phyloP scores from a whole-genome alignment of 208 protist genomes.

The Acanthamoeba healyi region DNA sequence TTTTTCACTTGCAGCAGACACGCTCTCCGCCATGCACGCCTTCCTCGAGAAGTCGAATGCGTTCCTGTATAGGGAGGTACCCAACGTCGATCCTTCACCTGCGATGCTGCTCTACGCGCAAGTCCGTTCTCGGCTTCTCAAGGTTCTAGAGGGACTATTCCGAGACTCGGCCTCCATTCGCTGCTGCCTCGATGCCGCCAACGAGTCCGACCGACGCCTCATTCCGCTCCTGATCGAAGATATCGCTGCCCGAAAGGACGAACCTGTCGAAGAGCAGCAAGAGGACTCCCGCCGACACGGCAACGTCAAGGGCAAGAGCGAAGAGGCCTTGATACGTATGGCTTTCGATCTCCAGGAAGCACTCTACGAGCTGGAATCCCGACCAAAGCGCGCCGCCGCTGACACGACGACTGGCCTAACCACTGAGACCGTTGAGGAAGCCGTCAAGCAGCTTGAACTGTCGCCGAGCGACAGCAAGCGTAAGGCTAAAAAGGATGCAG shows the following conservation, averaged over 20 bases:
- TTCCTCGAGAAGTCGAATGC: constrained; percentile 31
- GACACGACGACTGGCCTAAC: not conserved
- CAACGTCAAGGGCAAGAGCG: not conserved
- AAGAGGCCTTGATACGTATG: constrained; percentile 1
- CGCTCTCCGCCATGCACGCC: not conserved
- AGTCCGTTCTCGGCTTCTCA: not conserved
- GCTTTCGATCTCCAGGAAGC: constrained; percentile 13
- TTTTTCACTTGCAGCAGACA: not conserved
- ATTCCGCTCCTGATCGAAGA: constrained; percentile 25
- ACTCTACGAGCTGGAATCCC: constrained; percentile 11
- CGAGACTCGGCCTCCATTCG: not conserved
- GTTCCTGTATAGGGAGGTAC: not conserved
- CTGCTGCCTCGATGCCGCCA: constrained; percentile 3
- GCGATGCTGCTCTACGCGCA: not conserved
- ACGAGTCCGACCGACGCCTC: not conserved
- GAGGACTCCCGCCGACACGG: not conserved
- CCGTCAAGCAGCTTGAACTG: not conserved
- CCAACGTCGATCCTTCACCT: not conserved
- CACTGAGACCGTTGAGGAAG: not conserved
- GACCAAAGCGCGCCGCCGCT: not conserved
- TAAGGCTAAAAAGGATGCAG: not conserved
- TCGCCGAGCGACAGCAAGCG: not conserved
- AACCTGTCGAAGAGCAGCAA: not conserved
- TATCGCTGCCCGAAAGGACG: not conserved
- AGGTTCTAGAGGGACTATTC: not conserved